A percentile compares a stretch with the other conserved stretches of the same genome.
Evolutionary conservation across 2,329 filamentous ascomycete genomes (phyloP).

Genomic region (Colletotrichum abscissum): DNA sequence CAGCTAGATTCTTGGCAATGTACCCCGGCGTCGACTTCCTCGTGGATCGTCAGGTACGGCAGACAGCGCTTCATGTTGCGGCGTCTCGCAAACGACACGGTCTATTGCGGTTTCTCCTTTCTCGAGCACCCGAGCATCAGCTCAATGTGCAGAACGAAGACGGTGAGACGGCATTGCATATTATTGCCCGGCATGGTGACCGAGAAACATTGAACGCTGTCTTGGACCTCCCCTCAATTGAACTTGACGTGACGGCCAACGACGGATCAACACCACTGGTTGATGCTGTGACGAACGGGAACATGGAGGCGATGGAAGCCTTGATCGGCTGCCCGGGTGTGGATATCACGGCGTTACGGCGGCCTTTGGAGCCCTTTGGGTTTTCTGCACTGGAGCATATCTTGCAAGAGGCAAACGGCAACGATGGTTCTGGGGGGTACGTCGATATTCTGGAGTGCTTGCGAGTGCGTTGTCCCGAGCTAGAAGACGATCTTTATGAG

Average conservation of each 20-base stretch:
- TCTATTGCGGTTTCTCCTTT: neutral
- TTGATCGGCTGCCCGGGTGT: neutral
- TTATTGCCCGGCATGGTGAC: neutral
- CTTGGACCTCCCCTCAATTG: neutral
- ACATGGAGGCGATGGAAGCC: neutral
- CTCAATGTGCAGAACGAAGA: neutral
- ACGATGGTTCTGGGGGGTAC: neutral
- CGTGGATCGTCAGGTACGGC: neutral
- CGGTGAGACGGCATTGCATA: slow-evolving; percentile 5
- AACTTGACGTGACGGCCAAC: neutral
- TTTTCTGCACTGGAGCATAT: neutral
- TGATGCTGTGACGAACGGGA: neutral
- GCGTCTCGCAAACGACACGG: neutral
- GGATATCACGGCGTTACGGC: neutral
- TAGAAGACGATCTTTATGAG: neutral
- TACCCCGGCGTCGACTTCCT: neutral
- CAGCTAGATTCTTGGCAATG: neutral
- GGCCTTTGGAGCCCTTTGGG: neutral
- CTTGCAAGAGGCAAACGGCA: neutral
- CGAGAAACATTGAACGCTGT: neutral
- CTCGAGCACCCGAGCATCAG: neutral
- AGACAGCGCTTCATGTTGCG: neutral
- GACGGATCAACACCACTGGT: neutral
- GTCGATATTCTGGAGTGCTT: neutral
- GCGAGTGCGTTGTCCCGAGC: neutral